Evolutionary conservation across 2,329 filamentous ascomycete species (phyloP).

Genomic region (Bipolaris cookei): DNA sequence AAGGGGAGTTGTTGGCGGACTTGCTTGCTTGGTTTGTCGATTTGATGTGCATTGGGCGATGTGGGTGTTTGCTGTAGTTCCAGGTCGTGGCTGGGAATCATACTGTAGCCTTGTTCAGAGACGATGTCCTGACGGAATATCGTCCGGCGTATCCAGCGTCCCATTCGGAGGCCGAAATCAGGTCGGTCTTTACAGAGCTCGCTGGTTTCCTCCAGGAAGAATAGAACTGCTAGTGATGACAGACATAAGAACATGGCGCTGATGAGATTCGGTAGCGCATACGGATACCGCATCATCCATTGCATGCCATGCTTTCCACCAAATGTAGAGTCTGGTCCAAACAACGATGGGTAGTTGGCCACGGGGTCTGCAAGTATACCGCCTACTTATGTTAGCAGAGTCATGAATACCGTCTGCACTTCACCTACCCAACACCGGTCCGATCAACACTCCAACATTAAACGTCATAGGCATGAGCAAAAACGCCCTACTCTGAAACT

Average conservation of each 20-base stretch:
- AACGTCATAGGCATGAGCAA: conserved; percentile 71
- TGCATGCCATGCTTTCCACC: conserved; percentile 64
- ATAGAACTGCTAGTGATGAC: conserved; percentile 62
- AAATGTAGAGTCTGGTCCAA: conserved; percentile 65
- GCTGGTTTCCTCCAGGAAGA: conserved; percentile 69
- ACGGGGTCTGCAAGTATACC: conserved; percentile 72
- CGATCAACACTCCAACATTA: conserved; percentile 62
- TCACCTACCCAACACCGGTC: conserved; percentile 46
- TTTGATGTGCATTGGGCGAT: conserved; percentile 17
- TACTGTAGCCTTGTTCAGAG: conserved; percentile 37
- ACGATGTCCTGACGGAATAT: conserved; percentile 39
- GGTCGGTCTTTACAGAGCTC: conserved; percentile 50
- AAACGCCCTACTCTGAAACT: conserved; percentile 63
- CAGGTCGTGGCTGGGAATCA: conserved; percentile 39
- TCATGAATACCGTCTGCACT: background rate
- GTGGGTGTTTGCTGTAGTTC: conserved; percentile 43
- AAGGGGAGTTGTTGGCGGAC: conserved; percentile 51
- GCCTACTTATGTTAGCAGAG: conserved; percentile 55
- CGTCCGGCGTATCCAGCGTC: conserved; percentile 46
- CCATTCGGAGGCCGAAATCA: conserved; percentile 51
- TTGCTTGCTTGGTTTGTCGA: conserved; percentile 19
- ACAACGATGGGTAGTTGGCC: conserved; percentile 65
- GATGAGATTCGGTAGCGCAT: conserved; percentile 72
- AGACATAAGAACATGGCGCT: conserved; percentile 66
- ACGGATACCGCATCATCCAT: conserved; percentile 71